A percentile compares a stretch with the other conserved stretches of the same genome.
Evolutionary conservation across 176 grass and related monocot species (phyloP).

Genomic region (Rhipidocladum racemiflorum): DNA sequence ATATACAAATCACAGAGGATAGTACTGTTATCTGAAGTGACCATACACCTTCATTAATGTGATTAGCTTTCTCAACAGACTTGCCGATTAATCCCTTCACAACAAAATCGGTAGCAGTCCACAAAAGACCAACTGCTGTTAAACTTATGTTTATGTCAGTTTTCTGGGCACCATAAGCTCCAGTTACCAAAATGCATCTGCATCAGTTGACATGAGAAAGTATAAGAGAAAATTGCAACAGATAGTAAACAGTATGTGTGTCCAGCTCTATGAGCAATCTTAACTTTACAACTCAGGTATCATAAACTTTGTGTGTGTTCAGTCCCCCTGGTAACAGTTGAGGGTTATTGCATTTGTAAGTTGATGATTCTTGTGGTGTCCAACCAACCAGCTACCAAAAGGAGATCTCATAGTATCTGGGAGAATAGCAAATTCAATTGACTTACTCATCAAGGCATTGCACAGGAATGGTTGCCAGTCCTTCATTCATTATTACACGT

Average conservation of each 20-base stretch:
- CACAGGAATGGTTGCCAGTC: constrained; percentile 75
- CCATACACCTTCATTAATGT: constrained; percentile 40
- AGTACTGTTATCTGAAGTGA: constrained; percentile 17
- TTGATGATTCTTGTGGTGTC: neutral
- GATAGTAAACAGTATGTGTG: constrained; percentile 1
- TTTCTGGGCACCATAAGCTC: constrained; percentile 86
- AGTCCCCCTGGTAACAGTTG: neutral
- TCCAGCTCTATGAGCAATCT: neutral
- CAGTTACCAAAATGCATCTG: constrained; percentile 94
- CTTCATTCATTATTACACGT: constrained; percentile 98
- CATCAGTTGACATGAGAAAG: constrained; percentile 43
- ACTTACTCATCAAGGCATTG: constrained; percentile 90
- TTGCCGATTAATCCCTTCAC: constrained; percentile 78
- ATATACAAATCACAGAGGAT: constrained; percentile 24
- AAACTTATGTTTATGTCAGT: constrained; percentile 98
- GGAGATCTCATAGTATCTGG: neutral
- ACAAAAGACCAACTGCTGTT: constrained; percentile 94
- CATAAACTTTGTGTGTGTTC: neutral
- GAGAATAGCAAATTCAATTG: constrained; percentile 5
- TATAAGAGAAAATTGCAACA: constrained; percentile 32
- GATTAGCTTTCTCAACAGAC: constrained; percentile 46
- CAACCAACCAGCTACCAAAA: constrained; percentile 19
- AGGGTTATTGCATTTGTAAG: constrained; percentile 10
- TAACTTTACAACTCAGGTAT: constrained; percentile 1
- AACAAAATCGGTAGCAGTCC: constrained; percentile 94